Evolutionary conservation across 192 early-diverging fungal species (phyloP).

Genomic region (Backusella psychrophila): DNA sequence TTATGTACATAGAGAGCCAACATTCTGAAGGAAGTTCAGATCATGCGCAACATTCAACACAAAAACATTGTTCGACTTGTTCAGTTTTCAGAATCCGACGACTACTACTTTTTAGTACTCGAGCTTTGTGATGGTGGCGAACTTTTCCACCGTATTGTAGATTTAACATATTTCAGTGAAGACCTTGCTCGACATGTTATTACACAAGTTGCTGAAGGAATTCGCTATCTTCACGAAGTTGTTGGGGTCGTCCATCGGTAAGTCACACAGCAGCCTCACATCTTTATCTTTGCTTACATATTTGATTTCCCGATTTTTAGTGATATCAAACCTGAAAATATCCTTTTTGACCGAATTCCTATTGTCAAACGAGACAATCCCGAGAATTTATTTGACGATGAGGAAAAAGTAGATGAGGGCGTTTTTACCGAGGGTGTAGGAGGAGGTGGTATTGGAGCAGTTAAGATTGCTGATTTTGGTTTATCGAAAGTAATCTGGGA

Average conservation of each 20-base stretch:
- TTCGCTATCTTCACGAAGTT: conserved; percentile 83
- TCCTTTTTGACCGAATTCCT: conserved; percentile 74
- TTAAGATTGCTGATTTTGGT: conserved; percentile 91
- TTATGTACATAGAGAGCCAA: conserved; percentile 57
- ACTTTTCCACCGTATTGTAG: conserved; percentile 84
- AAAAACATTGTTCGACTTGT: conserved; percentile 73
- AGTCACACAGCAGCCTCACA: not conserved
- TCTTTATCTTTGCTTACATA: not conserved
- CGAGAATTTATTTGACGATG: conserved; percentile 44
- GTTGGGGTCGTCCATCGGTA: conserved; percentile 76
- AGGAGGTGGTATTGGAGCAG: conserved; percentile 78
- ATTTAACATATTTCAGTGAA: conserved; percentile 81
- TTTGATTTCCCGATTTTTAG: conserved; percentile 30
- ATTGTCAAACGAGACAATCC: conserved; percentile 43
- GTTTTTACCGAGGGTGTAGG: conserved; percentile 69
- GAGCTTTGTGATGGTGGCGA: conserved; percentile 89
- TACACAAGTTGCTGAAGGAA: conserved; percentile 80
- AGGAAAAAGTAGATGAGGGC: conserved; percentile 73
- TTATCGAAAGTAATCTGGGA: conserved; percentile 85
- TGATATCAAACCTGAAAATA: conserved; percentile 95
- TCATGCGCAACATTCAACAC: conserved; percentile 80
- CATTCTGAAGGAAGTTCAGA: conserved; percentile 85
- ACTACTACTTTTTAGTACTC: conserved; percentile 75
- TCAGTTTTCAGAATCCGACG: conserved; percentile 74
- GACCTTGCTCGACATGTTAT: conserved; percentile 77